Conservation (phyloP, 23 red algal genomes). For the Gracilaria gracilis region DNA sequence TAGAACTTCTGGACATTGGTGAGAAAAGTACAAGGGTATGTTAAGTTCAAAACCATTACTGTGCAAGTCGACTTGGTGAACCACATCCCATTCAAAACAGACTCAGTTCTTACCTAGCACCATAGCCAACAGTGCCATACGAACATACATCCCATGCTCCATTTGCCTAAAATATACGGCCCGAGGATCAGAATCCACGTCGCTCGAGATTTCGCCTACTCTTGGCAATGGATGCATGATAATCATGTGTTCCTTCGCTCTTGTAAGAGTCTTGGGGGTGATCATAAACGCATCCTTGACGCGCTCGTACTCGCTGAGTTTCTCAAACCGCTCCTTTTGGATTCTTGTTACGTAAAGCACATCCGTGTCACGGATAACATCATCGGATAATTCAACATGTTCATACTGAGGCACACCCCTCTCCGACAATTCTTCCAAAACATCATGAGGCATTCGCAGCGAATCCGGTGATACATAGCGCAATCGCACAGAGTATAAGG, state of each 20-base stretch:
- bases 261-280: slow-evolving; percentile 84
- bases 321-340: slow-evolving; percentile 90
- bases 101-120: slow-evolving; percentile 87
- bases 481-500: slow-evolving; percentile 86
- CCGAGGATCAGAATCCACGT: slow-evolving; percentile 94
- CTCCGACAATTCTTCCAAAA: slow-evolving; percentile 84
- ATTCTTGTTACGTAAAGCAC: slow-evolving; percentile 94
- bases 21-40: too few relatives aligned
- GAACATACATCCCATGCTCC: slow-evolving; percentile 97
- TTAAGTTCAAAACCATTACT: background rate
- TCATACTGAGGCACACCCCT: slow-evolving; percentile 91
- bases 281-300: slow-evolving; percentile 80
- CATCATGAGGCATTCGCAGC: slow-evolving; percentile 88
- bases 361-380: slow-evolving; percentile 85
- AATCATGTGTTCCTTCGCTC: slow-evolving; percentile 96
- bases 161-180: slow-evolving; percentile 99
- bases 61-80: background rate
- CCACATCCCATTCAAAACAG: background rate
- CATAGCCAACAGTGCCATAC: slow-evolving; percentile 97
- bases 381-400: slow-evolving; percentile 64
- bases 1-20: too few relatives aligned
- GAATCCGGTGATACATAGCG: slow-evolving; percentile 86
- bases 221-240: slow-evolving; percentile 99
- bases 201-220: slow-evolving; percentile 80
- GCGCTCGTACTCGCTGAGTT: slow-evolving; percentile 70